A percentile compares a stretch with the other conserved stretches of the same genome.
phyloP scores from a whole-genome alignment of 257 asterid species.

The Paulownia fortunei region DNA sequence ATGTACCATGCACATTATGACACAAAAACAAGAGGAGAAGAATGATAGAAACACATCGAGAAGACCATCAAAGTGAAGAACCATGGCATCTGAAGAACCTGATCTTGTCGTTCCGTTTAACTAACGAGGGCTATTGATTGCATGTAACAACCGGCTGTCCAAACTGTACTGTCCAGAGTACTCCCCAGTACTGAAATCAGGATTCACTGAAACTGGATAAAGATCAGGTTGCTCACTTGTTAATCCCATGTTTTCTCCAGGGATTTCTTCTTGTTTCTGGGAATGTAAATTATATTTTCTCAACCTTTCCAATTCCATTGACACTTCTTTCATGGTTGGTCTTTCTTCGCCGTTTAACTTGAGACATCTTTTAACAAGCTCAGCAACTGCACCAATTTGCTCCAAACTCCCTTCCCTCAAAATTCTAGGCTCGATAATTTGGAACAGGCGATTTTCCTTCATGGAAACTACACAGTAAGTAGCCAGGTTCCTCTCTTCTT shows the following conservation, averaged over 20 bases:
- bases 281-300: slow-evolving; percentile 7
- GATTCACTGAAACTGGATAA: neutral
- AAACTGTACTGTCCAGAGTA: neutral
- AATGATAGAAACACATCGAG: too few species aligned
- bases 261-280: neutral
- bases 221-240: neutral
- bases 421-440: slow-evolving; percentile 27
- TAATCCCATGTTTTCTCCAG: neutral
- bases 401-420: slow-evolving; percentile 30
- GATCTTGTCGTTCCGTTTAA: too few species aligned
- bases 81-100: too few species aligned
- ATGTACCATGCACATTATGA: too few species aligned
- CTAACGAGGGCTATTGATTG: neutral
- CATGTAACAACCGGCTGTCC: neutral
- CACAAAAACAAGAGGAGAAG: too few species aligned
- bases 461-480: slow-evolving; percentile 12
- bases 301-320: too few species aligned
- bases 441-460: slow-evolving; percentile 24
- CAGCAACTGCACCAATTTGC: slow-evolving; percentile 45
- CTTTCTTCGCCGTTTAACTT: slow-evolving; percentile 11
- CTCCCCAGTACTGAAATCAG: neutral
- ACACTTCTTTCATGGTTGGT: slow-evolving; percentile 36
- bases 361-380: slow-evolving; percentile 33
- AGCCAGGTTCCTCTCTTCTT: neutral
- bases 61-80: too few species aligned